Percentiles rank a stretch among this genome's conserved stretches.
phyloP scores from a whole-genome alignment of 768 basidiomycete species.

The Melanogaster broomeanus region DNA sequence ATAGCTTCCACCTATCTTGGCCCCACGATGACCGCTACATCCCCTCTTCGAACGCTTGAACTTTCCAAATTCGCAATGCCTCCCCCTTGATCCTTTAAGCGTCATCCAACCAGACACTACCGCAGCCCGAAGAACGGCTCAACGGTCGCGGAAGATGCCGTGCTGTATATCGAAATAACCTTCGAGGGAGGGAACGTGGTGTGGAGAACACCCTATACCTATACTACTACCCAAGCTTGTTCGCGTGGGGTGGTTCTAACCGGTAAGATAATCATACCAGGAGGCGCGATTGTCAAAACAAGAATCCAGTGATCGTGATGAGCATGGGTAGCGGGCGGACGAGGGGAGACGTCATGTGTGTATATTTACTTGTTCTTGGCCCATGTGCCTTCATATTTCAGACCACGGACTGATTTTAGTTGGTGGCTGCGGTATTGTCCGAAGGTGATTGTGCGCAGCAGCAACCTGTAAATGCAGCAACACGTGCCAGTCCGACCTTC shows the following conservation, averaged over 20 bases:
- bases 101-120: slow-evolving; percentile 6
- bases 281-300: slow-evolving; percentile 24
- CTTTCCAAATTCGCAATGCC: slow-evolving; percentile 19
- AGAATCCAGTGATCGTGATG: neutral
- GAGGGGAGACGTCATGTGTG: slow-evolving; percentile 15
- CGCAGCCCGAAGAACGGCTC: slow-evolving; percentile 15
- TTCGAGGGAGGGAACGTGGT: slow-evolving; percentile 34
- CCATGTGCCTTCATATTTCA: slow-evolving; percentile 26
- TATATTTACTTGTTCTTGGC: slow-evolving; percentile 10
- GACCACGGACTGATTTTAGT: slow-evolving; percentile 1
- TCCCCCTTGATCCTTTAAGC: slow-evolving; percentile 12
- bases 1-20: slow-evolving; percentile 7
- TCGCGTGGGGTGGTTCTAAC: slow-evolving; percentile 3
- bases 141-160: slow-evolving; percentile 25
- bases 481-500: too few relatives aligned
- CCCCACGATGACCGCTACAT: neutral
- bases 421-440: too few relatives aligned
- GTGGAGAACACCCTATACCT: slow-evolving; percentile 28
- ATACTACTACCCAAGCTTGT: slow-evolving; percentile 14
- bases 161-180: slow-evolving; percentile 22
- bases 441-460: too few relatives aligned
- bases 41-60: slow-evolving; percentile 9
- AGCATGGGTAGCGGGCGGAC: slow-evolving; percentile 8
- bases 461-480: too few relatives aligned
- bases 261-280: slow-evolving; percentile 21